A percentile compares a stretch with the other conserved stretches of the same genome.
Evolutionary conservation across 2,329 filamentous ascomycete species (phyloP).

Genomic region (Sporothrix globosa): DNA sequence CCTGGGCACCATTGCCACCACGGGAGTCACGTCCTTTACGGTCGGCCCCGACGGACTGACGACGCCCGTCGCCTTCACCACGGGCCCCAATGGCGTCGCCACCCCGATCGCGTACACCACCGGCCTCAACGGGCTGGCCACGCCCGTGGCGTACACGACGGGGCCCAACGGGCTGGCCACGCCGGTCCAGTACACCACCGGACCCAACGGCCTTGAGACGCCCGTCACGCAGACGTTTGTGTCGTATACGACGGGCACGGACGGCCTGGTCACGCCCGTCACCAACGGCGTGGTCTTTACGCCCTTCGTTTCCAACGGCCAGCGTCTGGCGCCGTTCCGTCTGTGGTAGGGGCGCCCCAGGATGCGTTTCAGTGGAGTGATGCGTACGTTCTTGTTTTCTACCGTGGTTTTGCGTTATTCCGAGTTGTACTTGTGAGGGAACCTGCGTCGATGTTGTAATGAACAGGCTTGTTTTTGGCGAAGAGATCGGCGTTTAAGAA

Average conservation of each 20-base stretch:
- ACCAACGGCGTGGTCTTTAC: slow-evolving; percentile 8
- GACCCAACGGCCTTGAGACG: slow-evolving; percentile 18
- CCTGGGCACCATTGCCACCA: not conserved
- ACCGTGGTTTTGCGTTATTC: too few relatives aligned
- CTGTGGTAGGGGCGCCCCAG: slow-evolving; percentile 17
- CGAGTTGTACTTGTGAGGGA: too few relatives aligned
- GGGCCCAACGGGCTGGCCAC: slow-evolving; percentile 27
- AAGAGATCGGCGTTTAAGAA: too few relatives aligned
- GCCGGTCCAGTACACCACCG: slow-evolving; percentile 16
- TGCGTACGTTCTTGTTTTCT: too few relatives aligned
- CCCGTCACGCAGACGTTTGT: slow-evolving; percentile 10
- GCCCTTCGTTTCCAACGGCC: slow-evolving; percentile 16
- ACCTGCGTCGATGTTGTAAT: too few relatives aligned
- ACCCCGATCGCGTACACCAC: slow-evolving; percentile 30
- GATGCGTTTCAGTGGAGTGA: not conserved
- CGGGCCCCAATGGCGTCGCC: slow-evolving; percentile 28
- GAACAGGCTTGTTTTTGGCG: too few relatives aligned
- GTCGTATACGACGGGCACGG: slow-evolving; percentile 26
- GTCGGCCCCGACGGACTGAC: slow-evolving; percentile 24
- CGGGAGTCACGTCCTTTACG: slow-evolving; percentile 16
- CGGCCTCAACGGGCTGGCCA: slow-evolving; percentile 28
- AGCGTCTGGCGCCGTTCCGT: slow-evolving; percentile 20
- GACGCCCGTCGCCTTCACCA: slow-evolving; percentile 26
- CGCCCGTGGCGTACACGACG: slow-evolving; percentile 29
- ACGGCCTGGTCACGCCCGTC: slow-evolving; percentile 30